phyloP scores from a whole-genome alignment of 2,329 filamentous ascomycete genomes.

The Pseudogymnoascus sp. region DNA sequence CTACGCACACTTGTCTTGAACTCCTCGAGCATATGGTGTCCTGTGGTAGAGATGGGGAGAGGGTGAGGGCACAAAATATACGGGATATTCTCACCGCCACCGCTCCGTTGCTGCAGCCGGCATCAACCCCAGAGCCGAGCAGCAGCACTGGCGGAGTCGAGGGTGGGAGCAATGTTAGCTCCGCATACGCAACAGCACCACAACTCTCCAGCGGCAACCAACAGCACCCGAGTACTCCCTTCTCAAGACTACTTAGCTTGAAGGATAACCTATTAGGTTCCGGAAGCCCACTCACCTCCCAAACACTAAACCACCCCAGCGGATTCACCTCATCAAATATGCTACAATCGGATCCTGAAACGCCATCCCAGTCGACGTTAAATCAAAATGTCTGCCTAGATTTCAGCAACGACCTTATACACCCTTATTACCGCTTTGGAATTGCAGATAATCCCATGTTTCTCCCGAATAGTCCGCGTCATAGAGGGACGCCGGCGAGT shows the following conservation, averaged over 20 bases:
- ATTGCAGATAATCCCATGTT: not conserved
- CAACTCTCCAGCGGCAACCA: not conserved
- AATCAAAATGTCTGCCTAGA: not conserved
- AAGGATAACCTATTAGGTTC: not conserved
- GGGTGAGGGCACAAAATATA: not conserved
- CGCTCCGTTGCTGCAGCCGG: not conserved
- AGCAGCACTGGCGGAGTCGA: not conserved
- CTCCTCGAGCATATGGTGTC: not conserved
- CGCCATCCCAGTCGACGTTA: not conserved
- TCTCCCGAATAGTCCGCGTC: not conserved
- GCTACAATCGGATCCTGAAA: not conserved
- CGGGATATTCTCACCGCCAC: not conserved
- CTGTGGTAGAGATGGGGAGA: not conserved
- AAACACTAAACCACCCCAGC: not conserved
- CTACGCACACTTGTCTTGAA: not conserved
- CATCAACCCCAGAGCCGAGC: not conserved
- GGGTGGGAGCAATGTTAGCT: not conserved
- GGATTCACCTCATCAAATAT: not conserved
- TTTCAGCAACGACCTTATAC: slow-evolving; percentile 2
- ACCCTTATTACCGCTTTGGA: not conserved
- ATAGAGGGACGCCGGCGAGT: not conserved
- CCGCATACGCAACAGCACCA: not conserved
- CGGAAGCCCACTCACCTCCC: not conserved
- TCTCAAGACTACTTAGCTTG: not conserved
- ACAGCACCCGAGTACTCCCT: not conserved